These are phyloP conservation scores for Cnidoscolus chayamansa DNA, from an alignment of 441 rosid species.

Conservation along the genomic window DNA sequence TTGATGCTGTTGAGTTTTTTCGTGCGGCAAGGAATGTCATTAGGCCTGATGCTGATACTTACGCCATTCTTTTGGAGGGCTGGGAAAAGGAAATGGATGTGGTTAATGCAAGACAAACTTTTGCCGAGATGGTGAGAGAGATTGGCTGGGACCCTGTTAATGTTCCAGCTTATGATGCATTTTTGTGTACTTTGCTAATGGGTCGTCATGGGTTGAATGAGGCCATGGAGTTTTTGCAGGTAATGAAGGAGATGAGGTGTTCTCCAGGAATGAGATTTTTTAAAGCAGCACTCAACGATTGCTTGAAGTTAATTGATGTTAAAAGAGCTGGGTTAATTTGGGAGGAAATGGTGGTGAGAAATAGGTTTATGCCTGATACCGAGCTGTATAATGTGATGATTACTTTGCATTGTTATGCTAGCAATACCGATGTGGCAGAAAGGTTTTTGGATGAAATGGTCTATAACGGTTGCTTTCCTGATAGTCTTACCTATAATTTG, in stretches of 20 bases:
- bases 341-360: conserved; percentile 39
- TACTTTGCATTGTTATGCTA: conserved; percentile 36
- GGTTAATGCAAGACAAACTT: conserved; percentile 31
- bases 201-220: conserved; percentile 41
- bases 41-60: conserved; percentile 48
- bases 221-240: conserved; percentile 32
- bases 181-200: conserved; percentile 43
- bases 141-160: conserved; percentile 59
- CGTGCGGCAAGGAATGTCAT: conserved; percentile 34
- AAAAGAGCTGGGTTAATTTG: conserved; percentile 42
- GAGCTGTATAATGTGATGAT: conserved; percentile 50
- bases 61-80: conserved; percentile 56
- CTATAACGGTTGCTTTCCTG: conserved; percentile 46
- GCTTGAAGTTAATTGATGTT: conserved; percentile 33
- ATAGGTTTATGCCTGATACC: conserved; percentile 43
- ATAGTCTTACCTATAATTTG: conserved; percentile 40
- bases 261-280: conserved; percentile 47
- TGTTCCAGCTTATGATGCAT: conserved; percentile 49
- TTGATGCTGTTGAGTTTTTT: conserved; percentile 42
- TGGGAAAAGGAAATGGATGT: conserved; percentile 56
- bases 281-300: conserved; percentile 33
- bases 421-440: conserved; percentile 31
- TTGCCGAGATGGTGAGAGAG: conserved; percentile 43
- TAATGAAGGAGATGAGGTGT: conserved; percentile 37
- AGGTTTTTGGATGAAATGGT: conserved; percentile 53